Evolutionary conservation across 2,329 filamentous ascomycete species (phyloP), one percentile per base, ranked within the genome.

Genomic region (Sporothrix pallida): DNA sequence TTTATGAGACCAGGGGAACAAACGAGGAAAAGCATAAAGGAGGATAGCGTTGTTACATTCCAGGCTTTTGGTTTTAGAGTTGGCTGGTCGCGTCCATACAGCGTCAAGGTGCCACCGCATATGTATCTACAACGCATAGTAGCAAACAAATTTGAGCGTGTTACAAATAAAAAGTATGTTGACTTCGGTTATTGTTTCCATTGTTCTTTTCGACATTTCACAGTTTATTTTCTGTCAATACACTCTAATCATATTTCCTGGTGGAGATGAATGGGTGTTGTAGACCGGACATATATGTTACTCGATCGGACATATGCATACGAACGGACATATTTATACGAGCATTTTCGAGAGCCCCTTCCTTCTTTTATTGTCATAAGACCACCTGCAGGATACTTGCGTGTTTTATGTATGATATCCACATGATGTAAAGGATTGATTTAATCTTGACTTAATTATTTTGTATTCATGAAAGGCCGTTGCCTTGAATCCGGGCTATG

Each of bases 91-190:
- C 42, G 26, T 2, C 48, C 67, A 69, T 37, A 69, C 15, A 52
- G 46, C 42, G 37, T 67, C 44, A 46, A 12, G 9, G 46, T 23
- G 20, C 3, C 20, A 56, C 68, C 31, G 68, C 50, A 70, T 54
- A 70, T 56, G 68, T 46, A 70, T 70, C 50, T 70, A 44, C 50
- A 70, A 20, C 31, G 62, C 68, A 54, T 70, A 44, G n/a, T 48
- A n/a, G 42, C n/a, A 71, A 50, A 48, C 20, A 67, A 48, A 48
- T 26, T 17, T 67, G 62, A 67, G 62, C 62, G 62, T 26, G 42
- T 26, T 67, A 26, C 42, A 42, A 17, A 15, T 9, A 26, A 23
- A 9, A 26, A n/a, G 12, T 15, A 44, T 8, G 37, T n/a, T 2
- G 20, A 6, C 9, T 26, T 15, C 17, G 42, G 6, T 12, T 9